Percentiles rank a stretch among this genome's conserved stretches.
These are phyloP conservation scores for Aurifilum marmelostoma DNA, from an alignment of 2,329 filamentous ascomycete genomes.

Conservation along the genomic window DNA sequence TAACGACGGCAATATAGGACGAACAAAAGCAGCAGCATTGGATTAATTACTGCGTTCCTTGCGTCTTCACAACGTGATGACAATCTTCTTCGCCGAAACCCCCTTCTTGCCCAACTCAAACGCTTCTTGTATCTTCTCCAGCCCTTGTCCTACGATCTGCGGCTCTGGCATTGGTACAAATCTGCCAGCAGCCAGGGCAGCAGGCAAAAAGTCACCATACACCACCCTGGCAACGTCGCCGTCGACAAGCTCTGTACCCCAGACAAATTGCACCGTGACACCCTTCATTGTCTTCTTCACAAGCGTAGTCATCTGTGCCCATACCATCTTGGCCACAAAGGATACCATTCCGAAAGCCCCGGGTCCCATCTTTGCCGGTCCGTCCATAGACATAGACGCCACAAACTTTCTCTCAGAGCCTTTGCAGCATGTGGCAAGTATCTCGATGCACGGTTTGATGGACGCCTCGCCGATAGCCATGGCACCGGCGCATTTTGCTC, in stretches of 20 bases:
- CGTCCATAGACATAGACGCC: conserved; percentile 22
- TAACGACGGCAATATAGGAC: too few relatives aligned
- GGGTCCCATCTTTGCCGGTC: conserved; percentile 11
- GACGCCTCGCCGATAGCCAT: conserved; percentile 30
- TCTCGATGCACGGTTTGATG: conserved; percentile 31
- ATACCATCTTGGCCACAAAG: conserved; percentile 10
- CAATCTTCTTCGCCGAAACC: conserved; percentile 44
- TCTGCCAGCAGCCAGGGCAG: conserved; percentile 33
- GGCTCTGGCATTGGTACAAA: conserved; percentile 35
- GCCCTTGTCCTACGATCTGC: conserved; percentile 34
- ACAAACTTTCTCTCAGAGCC: conserved; percentile 29
- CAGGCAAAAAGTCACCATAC: conserved; percentile 35
- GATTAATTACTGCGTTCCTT: too few relatives aligned
- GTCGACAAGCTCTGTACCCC: conserved; percentile 30
- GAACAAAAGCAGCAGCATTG: too few relatives aligned
- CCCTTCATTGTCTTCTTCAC: conserved; percentile 8
- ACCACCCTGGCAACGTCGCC: conserved; percentile 32
- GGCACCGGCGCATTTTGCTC: conserved; percentile 31
- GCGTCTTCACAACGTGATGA: conserved; percentile 26
- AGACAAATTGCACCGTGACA: conserved; percentile 32
- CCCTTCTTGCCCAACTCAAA: conserved; percentile 37
- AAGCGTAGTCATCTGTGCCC: conserved; percentile 24
- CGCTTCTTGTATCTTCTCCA: conserved; percentile 37
- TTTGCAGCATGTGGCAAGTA: conserved; percentile 21
- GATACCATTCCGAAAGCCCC: not conserved